A percentile compares a stretch with the other conserved stretches of the same genome.
Evolutionary conservation across 2,329 filamentous ascomycete species (phyloP).

Genomic region (Fusarium subtropicale): DNA sequence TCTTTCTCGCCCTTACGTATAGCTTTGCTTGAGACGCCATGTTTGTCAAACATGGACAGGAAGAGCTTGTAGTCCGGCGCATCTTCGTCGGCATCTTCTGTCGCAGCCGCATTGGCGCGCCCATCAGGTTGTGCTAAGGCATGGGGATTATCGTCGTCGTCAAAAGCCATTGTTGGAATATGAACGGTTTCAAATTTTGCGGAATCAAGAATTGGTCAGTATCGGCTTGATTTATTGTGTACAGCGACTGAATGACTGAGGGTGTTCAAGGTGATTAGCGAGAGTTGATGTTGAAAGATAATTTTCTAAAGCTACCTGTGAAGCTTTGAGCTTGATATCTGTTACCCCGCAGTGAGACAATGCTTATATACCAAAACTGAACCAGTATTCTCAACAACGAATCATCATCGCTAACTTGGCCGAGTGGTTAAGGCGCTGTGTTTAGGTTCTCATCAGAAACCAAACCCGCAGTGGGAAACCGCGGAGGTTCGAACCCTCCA

Average conservation of each 20-base stretch:
- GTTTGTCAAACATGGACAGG: slow-evolving; percentile 63
- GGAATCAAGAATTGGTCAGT: background rate
- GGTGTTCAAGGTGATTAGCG: background rate
- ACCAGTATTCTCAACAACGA: background rate
- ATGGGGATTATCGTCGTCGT: slow-evolving; percentile 58
- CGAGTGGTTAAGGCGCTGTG: slow-evolving; percentile 45
- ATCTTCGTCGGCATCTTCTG: slow-evolving; percentile 78
- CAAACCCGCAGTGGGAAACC: slow-evolving; percentile 45
- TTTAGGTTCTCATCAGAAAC: slow-evolving; percentile 42
- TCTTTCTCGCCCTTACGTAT: slow-evolving; percentile 97
- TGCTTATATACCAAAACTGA: rapidly evolving
- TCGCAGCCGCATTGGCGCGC: slow-evolving; percentile 47
- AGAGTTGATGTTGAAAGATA: slow-evolving; percentile 34
- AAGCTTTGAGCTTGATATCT: slow-evolving; percentile 30
- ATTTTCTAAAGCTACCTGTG: slow-evolving; percentile 34
- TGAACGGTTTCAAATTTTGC: background rate
- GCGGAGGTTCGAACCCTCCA: slow-evolving; percentile 45
- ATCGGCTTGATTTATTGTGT: background rate
- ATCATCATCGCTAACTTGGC: slow-evolving; percentile 43
- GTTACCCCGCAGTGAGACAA: background rate
- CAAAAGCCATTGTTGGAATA: slow-evolving; percentile 55
- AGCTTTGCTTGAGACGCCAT: slow-evolving; percentile 67
- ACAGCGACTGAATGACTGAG: background rate
- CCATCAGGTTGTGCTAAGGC: slow-evolving; percentile 30
- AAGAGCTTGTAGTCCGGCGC: slow-evolving; percentile 88